These are phyloP conservation scores for Crithidia thermophila DNA, from an alignment of 208 protist genomes.

Conservation along the genomic window DNA sequence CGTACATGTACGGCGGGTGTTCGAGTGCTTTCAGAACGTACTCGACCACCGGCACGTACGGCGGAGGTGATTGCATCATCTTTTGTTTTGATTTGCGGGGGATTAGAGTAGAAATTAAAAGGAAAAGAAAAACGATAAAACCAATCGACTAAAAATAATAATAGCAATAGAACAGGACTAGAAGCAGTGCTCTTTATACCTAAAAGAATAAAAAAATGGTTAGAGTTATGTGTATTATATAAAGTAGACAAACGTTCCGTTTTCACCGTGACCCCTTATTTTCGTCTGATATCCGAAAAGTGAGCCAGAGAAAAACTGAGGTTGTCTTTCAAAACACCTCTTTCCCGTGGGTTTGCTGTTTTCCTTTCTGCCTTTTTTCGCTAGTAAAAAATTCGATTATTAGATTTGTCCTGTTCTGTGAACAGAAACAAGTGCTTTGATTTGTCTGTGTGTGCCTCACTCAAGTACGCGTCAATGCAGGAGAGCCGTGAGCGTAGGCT, in stretches of 20 bases:
- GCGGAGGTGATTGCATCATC: conserved; percentile 49
- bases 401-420: background rate
- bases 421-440: too few relatives aligned
- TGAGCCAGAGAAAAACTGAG: background rate
- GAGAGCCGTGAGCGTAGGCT: too few relatives aligned
- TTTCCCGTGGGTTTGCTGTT: too few relatives aligned
- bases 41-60: conserved; percentile 78
- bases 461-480: too few relatives aligned
- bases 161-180: background rate
- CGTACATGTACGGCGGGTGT: conserved; percentile 85
- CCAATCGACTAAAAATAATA: background rate
- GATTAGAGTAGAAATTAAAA: background rate
- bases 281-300: conserved; percentile 3
- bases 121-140: conserved; percentile 12
- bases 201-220: background rate
- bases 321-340: background rate
- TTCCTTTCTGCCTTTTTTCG: background rate
- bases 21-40: conserved; percentile 81
- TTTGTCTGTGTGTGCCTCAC: background rate
- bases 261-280: background rate
- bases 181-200: too few relatives aligned
- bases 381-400: background rate
- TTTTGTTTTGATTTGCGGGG: background rate
- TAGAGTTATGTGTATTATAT: background rate
- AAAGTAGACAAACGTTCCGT: background rate